Evolutionary conservation across 257 asterid species (phyloP), one percentile per base, ranked within the genome.

Genomic region (Plantago elongata): DNA sequence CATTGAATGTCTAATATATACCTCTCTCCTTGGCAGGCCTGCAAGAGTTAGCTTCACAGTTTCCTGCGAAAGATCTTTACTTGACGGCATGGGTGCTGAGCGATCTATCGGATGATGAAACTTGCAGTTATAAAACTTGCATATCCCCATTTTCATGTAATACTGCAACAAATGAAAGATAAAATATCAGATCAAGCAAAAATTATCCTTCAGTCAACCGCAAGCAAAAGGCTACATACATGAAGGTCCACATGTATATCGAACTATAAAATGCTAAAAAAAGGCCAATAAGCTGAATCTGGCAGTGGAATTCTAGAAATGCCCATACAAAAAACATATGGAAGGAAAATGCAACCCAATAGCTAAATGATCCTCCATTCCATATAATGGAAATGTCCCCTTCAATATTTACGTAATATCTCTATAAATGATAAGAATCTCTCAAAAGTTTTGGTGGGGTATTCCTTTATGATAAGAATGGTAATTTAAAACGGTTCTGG

Each of bases 1-100:
- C 27, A 22, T 22, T 22, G 27, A 22, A 75, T 45, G 65, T n/a
- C 51, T 59, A 67, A 34, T 40, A 17, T 13, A 5, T 84, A 91
- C 98, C 98, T 91, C 96, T 79, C 98, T 84, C 75, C 96, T 84
- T 40, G 98, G 98, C 68, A 91, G 77, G 73, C 96, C 97, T 9
- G 97, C 95, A 72, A 83, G 96, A 62, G 86, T 83, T 62, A 88
- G 88, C 77, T 79, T 88, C 77, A 88, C 86, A 69, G 73, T 79
- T 71, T 74, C 76, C 76, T 73, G 82, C 61, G 71, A 72, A 57
- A 73, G 70, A 60, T 83, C 93, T 62, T 45, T 49, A 45, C 66
- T 70, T 43, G 79, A 67, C 59, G 74, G 64, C 22, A 56, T 49
- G 42, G 84, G 74, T 46, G 81, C 77, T 51, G 90, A 66, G 54